phyloP scores from a whole-genome alignment of 371 early-diverging fungal genomes.

The Mortierella sp. region DNA sequence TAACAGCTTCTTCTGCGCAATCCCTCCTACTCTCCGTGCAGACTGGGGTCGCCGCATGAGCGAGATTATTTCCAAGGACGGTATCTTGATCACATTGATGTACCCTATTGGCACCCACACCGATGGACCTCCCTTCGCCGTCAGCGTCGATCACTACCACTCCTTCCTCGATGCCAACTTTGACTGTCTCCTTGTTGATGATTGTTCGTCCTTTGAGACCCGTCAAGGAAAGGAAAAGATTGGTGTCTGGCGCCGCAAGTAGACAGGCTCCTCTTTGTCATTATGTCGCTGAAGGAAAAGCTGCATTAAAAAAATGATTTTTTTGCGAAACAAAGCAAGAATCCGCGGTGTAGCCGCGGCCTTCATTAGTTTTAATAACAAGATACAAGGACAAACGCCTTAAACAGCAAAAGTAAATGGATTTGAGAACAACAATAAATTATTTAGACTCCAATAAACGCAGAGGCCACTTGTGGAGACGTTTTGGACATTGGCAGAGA shows the following conservation, averaged over 20 bases:
- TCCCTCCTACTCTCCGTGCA: constrained; percentile 75
- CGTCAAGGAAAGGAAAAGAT: constrained; percentile 71
- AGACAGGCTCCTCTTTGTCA: not conserved
- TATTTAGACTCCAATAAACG: too few species aligned
- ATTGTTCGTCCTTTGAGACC: constrained; percentile 66
- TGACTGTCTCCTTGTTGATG: constrained; percentile 68
- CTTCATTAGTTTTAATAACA: too few species aligned
- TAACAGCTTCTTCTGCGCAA: constrained; percentile 84
- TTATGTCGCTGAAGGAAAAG: not conserved
- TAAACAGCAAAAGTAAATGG: too few species aligned
- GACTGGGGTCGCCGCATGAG: constrained; percentile 82
- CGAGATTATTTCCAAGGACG: constrained; percentile 78
- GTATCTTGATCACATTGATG: constrained; percentile 86
- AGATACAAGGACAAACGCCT: too few species aligned
- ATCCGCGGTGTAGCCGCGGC: too few species aligned
- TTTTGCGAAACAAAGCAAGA: too few species aligned
- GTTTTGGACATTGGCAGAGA: too few species aligned
- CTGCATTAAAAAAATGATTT: not conserved
- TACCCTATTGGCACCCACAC: constrained; percentile 73
- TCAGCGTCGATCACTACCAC: constrained; percentile 69
- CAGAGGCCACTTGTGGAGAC: too few species aligned
- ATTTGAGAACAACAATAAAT: too few species aligned
- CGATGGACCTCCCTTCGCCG: constrained; percentile 77
- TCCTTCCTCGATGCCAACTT: constrained; percentile 65
- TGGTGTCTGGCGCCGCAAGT: constrained; percentile 67